Evolutionary conservation across 192 early-diverging fungal species (phyloP).

Genomic region (Coemansia sp.): DNA sequence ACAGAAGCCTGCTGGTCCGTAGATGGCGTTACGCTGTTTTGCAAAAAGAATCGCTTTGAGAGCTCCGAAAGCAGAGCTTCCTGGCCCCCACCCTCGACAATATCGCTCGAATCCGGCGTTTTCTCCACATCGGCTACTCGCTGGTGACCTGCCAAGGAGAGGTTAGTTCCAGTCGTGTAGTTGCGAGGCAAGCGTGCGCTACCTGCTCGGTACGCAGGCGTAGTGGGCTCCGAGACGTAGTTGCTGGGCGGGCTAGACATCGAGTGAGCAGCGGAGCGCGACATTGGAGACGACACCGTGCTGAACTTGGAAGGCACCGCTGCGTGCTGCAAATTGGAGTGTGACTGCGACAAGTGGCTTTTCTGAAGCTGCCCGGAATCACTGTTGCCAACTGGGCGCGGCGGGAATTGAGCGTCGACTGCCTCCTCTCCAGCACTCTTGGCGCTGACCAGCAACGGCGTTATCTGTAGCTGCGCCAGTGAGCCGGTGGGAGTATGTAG

Average conservation of each 20-base stretch:
- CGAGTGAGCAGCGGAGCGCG: slow-evolving; percentile 22
- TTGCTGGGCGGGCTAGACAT: slow-evolving; percentile 15
- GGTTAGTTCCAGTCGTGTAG: background rate
- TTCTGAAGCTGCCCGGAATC: slow-evolving; percentile 20
- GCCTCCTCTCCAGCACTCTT: background rate
- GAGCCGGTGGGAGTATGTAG: slow-evolving; percentile 15
- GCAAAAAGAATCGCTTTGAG: background rate
- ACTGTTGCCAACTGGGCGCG: background rate
- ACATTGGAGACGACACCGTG: slow-evolving; percentile 22
- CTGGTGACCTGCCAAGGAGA: background rate
- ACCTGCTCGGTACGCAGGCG: slow-evolving; percentile 17
- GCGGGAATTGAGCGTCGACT: background rate
- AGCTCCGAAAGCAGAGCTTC: slow-evolving; percentile 1
- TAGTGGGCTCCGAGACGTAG: slow-evolving; percentile 35
- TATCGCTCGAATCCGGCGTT: background rate
- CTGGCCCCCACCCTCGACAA: background rate
- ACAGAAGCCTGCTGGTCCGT: background rate
- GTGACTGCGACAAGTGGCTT: slow-evolving; percentile 37
- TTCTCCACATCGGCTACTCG: background rate
- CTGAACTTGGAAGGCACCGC: background rate
- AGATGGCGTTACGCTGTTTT: background rate
- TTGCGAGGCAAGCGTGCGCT: background rate
- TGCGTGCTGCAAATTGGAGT: slow-evolving; percentile 48
- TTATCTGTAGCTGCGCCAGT: slow-evolving; percentile 8
- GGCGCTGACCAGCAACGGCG: background rate